A percentile compares a stretch with the other conserved stretches of the same genome.
phyloP scores from a whole-genome alignment of 1,139 yeast genomes.

The Candida buenavistaensis region DNA sequence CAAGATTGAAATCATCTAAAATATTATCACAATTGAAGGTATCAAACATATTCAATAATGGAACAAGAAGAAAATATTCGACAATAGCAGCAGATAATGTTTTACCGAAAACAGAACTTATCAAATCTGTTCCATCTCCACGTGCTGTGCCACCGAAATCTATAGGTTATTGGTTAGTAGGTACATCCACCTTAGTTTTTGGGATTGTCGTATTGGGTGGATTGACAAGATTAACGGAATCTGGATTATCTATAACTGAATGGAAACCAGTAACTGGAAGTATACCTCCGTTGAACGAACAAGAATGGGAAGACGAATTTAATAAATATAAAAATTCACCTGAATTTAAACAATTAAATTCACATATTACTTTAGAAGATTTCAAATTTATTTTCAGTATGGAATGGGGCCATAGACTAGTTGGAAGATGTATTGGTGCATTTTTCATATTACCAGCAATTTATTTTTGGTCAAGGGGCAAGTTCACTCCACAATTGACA shows the following conservation, averaged over 20 bases:
- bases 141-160: constrained; percentile 37
- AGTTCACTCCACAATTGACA: constrained; percentile 70
- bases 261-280: constrained; percentile 99
- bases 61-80: constrained; percentile 9
- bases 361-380: constrained; percentile 88
- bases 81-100: constrained; percentile 5
- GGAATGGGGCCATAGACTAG: constrained; percentile 97
- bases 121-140: constrained; percentile 13
- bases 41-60: constrained; percentile 6
- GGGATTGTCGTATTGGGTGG: constrained; percentile 98
- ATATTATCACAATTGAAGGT: constrained; percentile 5
- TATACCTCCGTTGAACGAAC: constrained; percentile 77
- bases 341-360: constrained; percentile 84
- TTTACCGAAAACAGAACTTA: constrained; percentile 4
- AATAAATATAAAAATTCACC: constrained; percentile 81
- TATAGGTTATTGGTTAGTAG: constrained; percentile 88
- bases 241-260: constrained; percentile 94
- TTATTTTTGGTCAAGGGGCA: constrained; percentile 69
- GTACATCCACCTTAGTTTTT: constrained; percentile 88
- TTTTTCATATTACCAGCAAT: constrained; percentile 82
- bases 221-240: constrained; percentile 88
- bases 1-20: constrained; percentile 2
- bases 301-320: constrained; percentile 86
- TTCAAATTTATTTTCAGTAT: constrained; percentile 91
- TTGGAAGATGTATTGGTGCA: constrained; percentile 89